Evolutionary conservation across 441 rosid genomes (phyloP).

Genomic region (Eutrema salsugineum): DNA sequence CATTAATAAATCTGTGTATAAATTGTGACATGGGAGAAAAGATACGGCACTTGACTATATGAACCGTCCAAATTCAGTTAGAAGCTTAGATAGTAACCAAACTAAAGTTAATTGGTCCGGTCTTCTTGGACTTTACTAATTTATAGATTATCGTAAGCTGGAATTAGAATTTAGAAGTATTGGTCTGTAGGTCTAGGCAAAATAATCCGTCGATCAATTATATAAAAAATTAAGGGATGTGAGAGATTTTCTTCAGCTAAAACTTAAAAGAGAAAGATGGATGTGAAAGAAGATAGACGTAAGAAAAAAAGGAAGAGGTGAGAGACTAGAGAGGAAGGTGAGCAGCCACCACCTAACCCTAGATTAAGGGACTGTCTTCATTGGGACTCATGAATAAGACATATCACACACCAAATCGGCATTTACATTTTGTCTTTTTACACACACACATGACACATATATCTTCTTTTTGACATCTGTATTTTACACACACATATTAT

Average conservation of each 20-base stretch:
- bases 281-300: constrained; percentile 27
- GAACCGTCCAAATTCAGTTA: background rate
- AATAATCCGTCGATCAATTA: too few species aligned
- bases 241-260: background rate
- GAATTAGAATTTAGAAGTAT: background rate
- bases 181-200: background rate
- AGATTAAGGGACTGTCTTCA: constrained; percentile 23
- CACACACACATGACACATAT: background rate
- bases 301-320: background rate
- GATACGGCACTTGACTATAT: background rate
- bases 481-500: too few species aligned
- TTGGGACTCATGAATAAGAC: constrained; percentile 26
- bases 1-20: background rate
- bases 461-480: too few species aligned
- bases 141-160: background rate
- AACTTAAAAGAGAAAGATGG: constrained; percentile 2
- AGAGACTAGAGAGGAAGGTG: constrained; percentile 35
- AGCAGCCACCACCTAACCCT: constrained; percentile 60
- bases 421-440: constrained; percentile 18
- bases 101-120: background rate
- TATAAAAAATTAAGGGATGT: background rate
- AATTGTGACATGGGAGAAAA: background rate
- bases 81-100: background rate
- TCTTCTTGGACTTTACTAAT: constrained; percentile 6
- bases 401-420: constrained; percentile 17